Base-by-base conservation (phyloP, 2,329 filamentous ascomycete species). In the Aspergillus tamarii region DNA sequence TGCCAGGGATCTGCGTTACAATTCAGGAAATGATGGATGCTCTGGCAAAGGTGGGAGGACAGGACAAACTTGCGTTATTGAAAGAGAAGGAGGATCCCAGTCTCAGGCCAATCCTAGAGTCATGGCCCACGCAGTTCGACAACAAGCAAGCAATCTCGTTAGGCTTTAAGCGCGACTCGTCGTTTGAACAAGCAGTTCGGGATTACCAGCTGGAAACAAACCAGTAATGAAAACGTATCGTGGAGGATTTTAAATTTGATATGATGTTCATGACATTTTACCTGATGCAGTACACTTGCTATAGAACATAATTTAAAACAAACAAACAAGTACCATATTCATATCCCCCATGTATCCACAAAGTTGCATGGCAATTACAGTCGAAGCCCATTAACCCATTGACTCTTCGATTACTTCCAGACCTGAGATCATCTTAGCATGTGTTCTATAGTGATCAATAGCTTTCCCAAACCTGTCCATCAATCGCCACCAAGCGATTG, bases 401-500 rank as follows among this genome's bases (percentile, higher is more conserved):
- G 3, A 6, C 5, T 11, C 32, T 9, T 19, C 16, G 30, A 32
- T 57, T 63, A 73, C 59, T 60, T 67, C 72, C 72, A 73, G 57
- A 70, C 69, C 68, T 70, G 70, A 28, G 50, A 66, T 63, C 23
- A 19, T 65, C 59, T 73, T 67, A 72, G 70, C 69, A 67, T 6
- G 12, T 11, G 23, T 50, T 46, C 52, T 28, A 36, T 45, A 58
- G 19, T 30, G 14, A 36, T 71, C 60, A 94, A 88, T 87, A 92
- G 61, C 85, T 85, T 81, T 93, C 91, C 92, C 92, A 95, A 83
- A 93, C 93, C 83, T 95, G 91, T 16, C 85, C 85, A 1, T 91
- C 91, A 78, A 94, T 91, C 2, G 90, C 87, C 62, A 93, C 34
- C 80, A 61, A 94, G 74, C 19, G 86, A 78, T 95, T 95, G 73